Evolutionary conservation across 805 yeast species (phyloP).

Genomic region (Yamadazyma akitaensis): DNA sequence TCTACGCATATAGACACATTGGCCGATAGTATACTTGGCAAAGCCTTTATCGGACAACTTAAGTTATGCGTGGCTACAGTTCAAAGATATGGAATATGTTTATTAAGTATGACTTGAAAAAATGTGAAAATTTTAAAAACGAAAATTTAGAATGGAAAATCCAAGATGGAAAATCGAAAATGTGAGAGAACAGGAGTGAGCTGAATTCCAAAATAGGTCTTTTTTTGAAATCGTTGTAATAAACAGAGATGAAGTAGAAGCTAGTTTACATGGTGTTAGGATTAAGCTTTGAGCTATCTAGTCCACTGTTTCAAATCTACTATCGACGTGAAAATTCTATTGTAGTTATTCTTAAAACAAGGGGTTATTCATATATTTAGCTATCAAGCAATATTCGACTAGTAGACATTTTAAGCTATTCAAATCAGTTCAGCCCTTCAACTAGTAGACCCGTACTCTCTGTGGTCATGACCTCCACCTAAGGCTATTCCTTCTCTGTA

Average conservation of each 20-base stretch:
- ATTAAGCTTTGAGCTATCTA: too few species aligned
- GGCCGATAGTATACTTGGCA: conserved; percentile 36
- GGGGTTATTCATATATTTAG: neutral
- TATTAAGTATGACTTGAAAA: neutral
- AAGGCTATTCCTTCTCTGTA: conserved; percentile 27
- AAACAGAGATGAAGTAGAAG: too few species aligned
- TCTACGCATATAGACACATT: conserved; percentile 50
- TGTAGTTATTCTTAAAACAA: neutral
- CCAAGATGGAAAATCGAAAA: neutral
- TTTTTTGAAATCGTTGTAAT: too few species aligned
- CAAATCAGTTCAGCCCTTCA: neutral
- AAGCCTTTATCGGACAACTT: conserved; percentile 41
- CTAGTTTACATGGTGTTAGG: too few species aligned
- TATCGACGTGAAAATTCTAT: too few species aligned
- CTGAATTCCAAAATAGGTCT: too few species aligned
- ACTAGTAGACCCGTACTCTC: conserved; percentile 15
- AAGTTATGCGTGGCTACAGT: conserved; percentile 23
- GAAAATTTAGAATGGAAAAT: neutral
- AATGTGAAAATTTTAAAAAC: neutral
- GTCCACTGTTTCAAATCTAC: neutral
- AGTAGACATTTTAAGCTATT: neutral
- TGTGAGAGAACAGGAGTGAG: too few species aligned
- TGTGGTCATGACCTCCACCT: conserved; percentile 27
- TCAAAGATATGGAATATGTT: neutral
- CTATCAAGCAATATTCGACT: too few species aligned